Base-by-base conservation (phyloP, 345 rosid genomes). In the Hibiscus tridactylites region DNA sequence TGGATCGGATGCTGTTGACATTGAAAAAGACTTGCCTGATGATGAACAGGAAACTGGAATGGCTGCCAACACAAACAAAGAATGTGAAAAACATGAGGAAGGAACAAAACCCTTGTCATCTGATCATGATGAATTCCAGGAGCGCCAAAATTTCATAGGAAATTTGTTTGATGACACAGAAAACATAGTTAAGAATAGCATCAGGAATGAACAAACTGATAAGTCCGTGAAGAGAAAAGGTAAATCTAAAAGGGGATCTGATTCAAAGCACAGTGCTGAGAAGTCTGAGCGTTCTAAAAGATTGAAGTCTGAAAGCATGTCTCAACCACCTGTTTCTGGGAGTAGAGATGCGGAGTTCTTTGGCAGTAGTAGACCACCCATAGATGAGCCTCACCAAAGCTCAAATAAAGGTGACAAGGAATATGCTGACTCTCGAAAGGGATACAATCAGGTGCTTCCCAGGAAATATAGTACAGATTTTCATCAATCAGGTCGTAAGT, bases 101-200 rank as follows among this genome's bases (percentile, higher is more conserved):
- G 88, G 79, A 71, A 73, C 76, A 47, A 81, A 71, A 70, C 74
- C 56, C 31, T 52, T 75, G 56, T 61, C 85, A 37, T 76, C 80
- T 58, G 84, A 77, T 78, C 82, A 71, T 26, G 83, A 86, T 79
- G 79, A 81, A 42, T 72, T 79, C 64, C 81, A 49, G 70, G 90
- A 84, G 74, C 85, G 86, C 70, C 82, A 88, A 83, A 81, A 78
- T 79, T 80, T 89, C 78, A 89, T 89, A 64, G 97, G 96, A 72
- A 89, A 84, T 74, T 72, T 90, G 83, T 90, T 95, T 83, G 97
- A 90, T 80, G 97, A 89, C 68, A 81, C 83, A 57, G 90, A 84
- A 65, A 82, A 82, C 68, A 57, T 72, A 6, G 76, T 42, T 31
- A 79, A 68, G 76, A 91, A 74, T 72, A 79, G 72, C 79, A 71